Conservation (phyloP, 1,284 basidiomycete species). For the Heterobasidion occidentale region DNA sequence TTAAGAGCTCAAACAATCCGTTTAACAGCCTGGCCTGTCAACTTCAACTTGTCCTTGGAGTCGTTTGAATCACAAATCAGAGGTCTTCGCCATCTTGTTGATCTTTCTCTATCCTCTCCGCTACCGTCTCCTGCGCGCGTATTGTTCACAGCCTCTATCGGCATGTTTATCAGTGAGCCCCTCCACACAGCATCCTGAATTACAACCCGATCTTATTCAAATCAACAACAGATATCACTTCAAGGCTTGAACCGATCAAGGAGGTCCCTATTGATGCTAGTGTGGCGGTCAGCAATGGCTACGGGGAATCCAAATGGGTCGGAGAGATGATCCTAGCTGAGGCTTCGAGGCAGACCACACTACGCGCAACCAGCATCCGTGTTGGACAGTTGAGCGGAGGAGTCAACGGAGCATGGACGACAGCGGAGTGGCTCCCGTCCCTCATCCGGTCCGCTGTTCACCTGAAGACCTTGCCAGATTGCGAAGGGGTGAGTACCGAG, state of each 20-base stretch:
- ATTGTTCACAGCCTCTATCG: background rate
- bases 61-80: background rate
- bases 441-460: slow-evolving; percentile 18
- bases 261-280: background rate
- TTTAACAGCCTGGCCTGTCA: background rate
- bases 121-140: background rate
- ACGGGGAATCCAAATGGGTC: background rate
- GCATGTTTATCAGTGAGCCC: background rate
- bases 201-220: background rate
- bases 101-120: background rate
- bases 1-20: background rate
- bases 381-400: background rate
- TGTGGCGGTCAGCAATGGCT: background rate
- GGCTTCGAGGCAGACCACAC: background rate
- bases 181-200: background rate
- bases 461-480: background rate
- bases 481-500: background rate
- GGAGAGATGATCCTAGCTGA: background rate
- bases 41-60: background rate
- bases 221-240: background rate
- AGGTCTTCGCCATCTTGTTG: background rate
- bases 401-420: background rate
- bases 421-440: background rate
- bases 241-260: background rate
- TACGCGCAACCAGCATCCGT: background rate